Percentiles rank a stretch among this genome's conserved stretches.
Evolutionary conservation across 2,329 filamentous ascomycete species (phyloP).

Genomic region (Colletotrichum graminicola): DNA sequence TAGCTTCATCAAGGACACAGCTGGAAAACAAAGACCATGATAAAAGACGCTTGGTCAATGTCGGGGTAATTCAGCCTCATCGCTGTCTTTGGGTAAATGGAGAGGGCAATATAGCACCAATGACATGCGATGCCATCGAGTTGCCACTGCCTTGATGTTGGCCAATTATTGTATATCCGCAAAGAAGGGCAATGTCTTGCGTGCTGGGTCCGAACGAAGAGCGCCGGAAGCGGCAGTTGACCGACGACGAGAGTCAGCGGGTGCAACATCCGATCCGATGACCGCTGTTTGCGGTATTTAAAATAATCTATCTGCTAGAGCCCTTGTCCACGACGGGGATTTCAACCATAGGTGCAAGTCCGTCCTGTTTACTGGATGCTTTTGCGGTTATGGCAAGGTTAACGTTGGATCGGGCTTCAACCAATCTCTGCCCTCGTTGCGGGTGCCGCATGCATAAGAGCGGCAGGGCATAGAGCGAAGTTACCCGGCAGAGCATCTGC

Average conservation of each 20-base stretch:
- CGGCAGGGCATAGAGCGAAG: background rate
- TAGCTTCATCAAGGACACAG: background rate
- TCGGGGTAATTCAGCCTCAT: background rate
- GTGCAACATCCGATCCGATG: conserved; percentile 28
- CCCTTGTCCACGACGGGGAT: background rate
- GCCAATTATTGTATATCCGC: background rate
- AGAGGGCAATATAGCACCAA: background rate
- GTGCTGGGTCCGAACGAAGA: conserved; percentile 5
- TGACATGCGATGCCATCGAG: background rate
- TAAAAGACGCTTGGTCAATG: background rate
- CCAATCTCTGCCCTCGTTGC: background rate
- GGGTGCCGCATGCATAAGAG: background rate
- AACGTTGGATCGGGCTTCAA: background rate
- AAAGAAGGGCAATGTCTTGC: background rate
- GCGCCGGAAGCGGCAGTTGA: conserved; percentile 18
- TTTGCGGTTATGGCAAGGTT: background rate
- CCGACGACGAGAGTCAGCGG: conserved; percentile 1
- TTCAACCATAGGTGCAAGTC: background rate
- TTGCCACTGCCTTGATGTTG: background rate
- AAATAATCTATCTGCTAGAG: too few species aligned
- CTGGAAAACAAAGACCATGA: background rate
- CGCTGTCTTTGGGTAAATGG: background rate
- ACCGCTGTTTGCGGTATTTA: conserved; percentile 17
- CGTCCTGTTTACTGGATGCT: background rate
- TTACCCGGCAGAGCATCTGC: conserved; percentile 18